Evolutionary conservation across 1,284 basidiomycete species (phyloP).

Genomic region (Volvariella surrecta): DNA sequence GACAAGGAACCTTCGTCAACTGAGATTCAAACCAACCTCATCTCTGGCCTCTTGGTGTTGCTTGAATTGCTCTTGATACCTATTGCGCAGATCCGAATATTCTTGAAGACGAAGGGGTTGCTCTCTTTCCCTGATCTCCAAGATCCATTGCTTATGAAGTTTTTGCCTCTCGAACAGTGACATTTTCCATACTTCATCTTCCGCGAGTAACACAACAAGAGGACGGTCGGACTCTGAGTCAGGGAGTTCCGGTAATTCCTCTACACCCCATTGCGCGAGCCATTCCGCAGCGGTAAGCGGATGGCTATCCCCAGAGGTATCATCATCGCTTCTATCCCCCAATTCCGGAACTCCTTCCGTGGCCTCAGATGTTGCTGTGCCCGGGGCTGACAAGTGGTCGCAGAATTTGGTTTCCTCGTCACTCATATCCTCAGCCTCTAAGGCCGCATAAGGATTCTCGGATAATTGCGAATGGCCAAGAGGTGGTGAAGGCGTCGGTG

Average conservation of each 20-base stretch:
- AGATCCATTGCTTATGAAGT: conserved; percentile 27
- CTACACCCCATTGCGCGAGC: too few species aligned
- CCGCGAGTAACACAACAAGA: conserved; percentile 25
- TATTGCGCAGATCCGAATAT: conserved; percentile 21
- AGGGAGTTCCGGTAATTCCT: conserved; percentile 24
- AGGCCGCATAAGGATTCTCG: too few species aligned
- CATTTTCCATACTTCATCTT: conserved; percentile 17
- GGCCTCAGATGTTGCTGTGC: too few species aligned
- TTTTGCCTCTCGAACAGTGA: conserved; percentile 25
- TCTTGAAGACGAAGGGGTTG: conserved; percentile 26
- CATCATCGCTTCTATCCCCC: too few species aligned
- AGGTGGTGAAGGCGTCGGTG: too few species aligned
- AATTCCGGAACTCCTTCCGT: too few species aligned
- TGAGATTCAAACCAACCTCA: conserved; percentile 21
- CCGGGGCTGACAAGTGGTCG: too few species aligned
- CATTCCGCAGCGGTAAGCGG: too few species aligned
- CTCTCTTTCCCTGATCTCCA: conserved; percentile 17
- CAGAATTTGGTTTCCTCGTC: too few species aligned
- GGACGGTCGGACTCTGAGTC: conserved; percentile 20
- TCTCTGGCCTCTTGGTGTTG: conserved; percentile 25
- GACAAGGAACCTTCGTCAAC: not conserved
- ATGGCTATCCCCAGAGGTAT: too few species aligned
- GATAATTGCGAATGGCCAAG: too few species aligned
- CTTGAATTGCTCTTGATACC: conserved; percentile 18
- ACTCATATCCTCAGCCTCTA: too few species aligned